Evolutionary conservation across 495 filamentous ascomycete species (phyloP).

Genomic region (Aspergillus biplanus): DNA sequence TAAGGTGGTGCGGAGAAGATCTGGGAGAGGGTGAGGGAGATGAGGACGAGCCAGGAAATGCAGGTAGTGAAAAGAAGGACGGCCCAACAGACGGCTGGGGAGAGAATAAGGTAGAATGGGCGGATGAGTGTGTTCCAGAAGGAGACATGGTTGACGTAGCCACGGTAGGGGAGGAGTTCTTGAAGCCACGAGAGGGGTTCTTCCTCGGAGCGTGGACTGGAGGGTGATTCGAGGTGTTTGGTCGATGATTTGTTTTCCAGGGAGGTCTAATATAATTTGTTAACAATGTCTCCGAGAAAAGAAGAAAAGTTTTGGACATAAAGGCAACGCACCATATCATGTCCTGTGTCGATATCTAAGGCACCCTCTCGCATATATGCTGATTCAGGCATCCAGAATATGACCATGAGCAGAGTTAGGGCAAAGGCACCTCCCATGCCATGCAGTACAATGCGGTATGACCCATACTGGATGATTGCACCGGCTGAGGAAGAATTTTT

Average conservation of each 20-base stretch:
- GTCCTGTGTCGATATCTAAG: slow-evolving; percentile 43
- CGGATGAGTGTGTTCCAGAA: slow-evolving; percentile 46
- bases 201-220: neutral
- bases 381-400: slow-evolving; percentile 51
- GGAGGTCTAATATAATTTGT: slow-evolving; percentile 14
- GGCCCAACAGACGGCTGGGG: slow-evolving; percentile 47
- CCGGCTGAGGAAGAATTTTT: slow-evolving; percentile 31
- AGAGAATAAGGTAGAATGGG: slow-evolving; percentile 47
- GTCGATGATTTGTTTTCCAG: slow-evolving; percentile 28
- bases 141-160: slow-evolving; percentile 38
- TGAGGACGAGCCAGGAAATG: slow-evolving; percentile 52
- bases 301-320: neutral
- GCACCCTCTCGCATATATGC: slow-evolving; percentile 37
- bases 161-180: slow-evolving; percentile 42
- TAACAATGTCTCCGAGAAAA: neutral
- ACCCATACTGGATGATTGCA: slow-evolving; percentile 37
- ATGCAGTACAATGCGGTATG: slow-evolving; percentile 36
- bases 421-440: slow-evolving; percentile 48
- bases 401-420: slow-evolving; percentile 37
- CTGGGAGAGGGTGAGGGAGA: slow-evolving; percentile 46
- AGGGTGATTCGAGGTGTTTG: slow-evolving; percentile 33
- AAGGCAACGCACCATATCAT: slow-evolving; percentile 21
- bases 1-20: slow-evolving; percentile 53
- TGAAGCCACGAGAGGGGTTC: slow-evolving; percentile 27
- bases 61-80: slow-evolving; percentile 46